phyloP scores from a whole-genome alignment of 73 alveolate genomes.

The Paramecium octaurelia region DNA sequence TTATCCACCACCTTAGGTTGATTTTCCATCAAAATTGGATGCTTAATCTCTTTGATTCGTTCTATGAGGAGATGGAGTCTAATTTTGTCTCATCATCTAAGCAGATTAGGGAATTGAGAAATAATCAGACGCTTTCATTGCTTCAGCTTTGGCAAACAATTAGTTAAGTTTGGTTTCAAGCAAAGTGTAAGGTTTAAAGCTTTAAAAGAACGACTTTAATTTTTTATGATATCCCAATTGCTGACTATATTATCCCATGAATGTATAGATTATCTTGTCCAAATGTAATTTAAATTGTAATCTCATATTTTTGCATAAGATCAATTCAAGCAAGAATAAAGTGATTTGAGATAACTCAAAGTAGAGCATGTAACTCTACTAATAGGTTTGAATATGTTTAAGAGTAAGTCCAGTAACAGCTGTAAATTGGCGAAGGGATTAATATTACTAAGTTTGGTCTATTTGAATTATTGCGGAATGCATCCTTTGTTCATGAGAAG shows the following conservation, averaged over 20 bases:
- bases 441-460: background rate
- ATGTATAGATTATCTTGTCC: background rate
- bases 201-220: background rate
- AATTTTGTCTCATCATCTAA: background rate
- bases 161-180: background rate
- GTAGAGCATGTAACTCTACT: background rate
- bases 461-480: background rate
- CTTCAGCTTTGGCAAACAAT: background rate
- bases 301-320: background rate
- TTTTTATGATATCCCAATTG: background rate
- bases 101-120: background rate
- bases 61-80: background rate
- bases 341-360: background rate
- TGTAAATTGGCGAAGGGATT: background rate
- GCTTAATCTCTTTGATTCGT: background rate
- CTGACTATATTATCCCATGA: background rate
- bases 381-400: background rate
- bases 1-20: conserved; percentile 9
- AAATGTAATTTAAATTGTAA: background rate
- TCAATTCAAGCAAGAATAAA: background rate
- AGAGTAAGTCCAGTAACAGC: conserved; percentile 25
- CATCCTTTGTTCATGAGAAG: background rate
- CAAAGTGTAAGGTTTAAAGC: background rate
- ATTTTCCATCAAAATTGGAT: background rate
- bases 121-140: background rate